These are phyloP conservation scores for Xylogone sp. DNA, from an alignment of 2,329 filamentous ascomycete genomes.

Conservation along the genomic window DNA sequence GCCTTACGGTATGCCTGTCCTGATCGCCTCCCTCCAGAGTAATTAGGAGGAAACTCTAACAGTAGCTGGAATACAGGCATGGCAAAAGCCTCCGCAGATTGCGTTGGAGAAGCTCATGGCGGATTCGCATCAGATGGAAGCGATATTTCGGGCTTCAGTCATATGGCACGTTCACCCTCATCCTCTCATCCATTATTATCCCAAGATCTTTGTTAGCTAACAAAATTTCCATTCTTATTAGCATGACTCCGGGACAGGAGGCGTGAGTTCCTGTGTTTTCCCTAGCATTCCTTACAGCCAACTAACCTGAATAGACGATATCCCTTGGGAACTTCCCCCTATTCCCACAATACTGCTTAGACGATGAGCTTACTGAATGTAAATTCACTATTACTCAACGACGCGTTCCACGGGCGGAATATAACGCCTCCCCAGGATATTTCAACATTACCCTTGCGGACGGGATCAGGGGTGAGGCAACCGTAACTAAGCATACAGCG, in stretches of 20 bases:
- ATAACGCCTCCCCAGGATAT: constrained; percentile 55
- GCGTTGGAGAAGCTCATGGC: constrained; percentile 40
- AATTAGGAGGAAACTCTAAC: not conserved
- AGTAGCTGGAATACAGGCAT: constrained; percentile 34
- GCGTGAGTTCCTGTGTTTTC: constrained; percentile 8
- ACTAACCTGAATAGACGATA: constrained; percentile 28
- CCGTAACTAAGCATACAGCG: constrained; percentile 55
- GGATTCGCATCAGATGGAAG: constrained; percentile 43
- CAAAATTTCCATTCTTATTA: not conserved
- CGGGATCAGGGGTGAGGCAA: constrained; percentile 60
- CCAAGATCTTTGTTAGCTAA: constrained; percentile 16
- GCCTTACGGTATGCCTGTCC: constrained; percentile 35
- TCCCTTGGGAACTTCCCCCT: constrained; percentile 39
- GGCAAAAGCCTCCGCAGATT: constrained; percentile 53
- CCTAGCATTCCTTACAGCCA: constrained; percentile 4
- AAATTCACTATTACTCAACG: constrained; percentile 40
- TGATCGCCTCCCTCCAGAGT: not conserved
- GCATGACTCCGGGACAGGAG: constrained; percentile 42
- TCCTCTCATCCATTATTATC: constrained; percentile 12
- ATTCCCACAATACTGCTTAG: constrained; percentile 51
- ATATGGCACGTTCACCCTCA: constrained; percentile 15
- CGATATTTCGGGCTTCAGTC: constrained; percentile 47
- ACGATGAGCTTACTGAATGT: constrained; percentile 50
- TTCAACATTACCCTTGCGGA: constrained; percentile 54
- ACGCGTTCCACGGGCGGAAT: constrained; percentile 35